These are phyloP conservation scores for Vaccinium vitisidaea DNA, from an alignment of 148 eudicot genomes.

Conservation along the genomic window DNA sequence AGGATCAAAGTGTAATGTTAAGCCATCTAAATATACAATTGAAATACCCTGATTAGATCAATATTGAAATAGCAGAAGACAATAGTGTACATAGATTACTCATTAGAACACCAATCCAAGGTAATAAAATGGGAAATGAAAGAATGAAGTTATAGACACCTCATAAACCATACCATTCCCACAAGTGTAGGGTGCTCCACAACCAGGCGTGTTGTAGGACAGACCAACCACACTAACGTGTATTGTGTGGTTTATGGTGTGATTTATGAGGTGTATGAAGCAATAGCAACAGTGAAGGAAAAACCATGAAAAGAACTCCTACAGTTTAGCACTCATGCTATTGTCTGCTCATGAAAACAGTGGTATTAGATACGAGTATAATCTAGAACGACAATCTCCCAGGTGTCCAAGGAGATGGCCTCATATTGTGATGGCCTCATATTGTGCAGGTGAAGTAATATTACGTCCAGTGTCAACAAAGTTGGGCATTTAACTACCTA, in stretches of 20 bases:
- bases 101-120: neutral
- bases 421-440: neutral
- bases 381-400: neutral
- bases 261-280: neutral
- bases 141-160: neutral
- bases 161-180: neutral
- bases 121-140: neutral
- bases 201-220: neutral
- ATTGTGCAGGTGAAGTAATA: neutral
- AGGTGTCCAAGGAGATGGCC: neutral
- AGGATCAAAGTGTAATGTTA: neutral
- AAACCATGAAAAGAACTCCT: neutral
- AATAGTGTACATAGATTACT: neutral
- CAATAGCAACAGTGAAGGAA: neutral
- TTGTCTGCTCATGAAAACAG: neutral
- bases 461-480: neutral
- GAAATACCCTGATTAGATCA: neutral
- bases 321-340: neutral
- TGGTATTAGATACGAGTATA: neutral
- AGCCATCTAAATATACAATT: neutral
- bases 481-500: neutral
- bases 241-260: neutral
- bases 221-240: neutral
- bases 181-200: neutral
- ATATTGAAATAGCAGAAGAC: slow-evolving; percentile 7